Base-by-base conservation (phyloP, 2,329 filamentous ascomycete genomes). In the Alternaria brassicae region DNA sequence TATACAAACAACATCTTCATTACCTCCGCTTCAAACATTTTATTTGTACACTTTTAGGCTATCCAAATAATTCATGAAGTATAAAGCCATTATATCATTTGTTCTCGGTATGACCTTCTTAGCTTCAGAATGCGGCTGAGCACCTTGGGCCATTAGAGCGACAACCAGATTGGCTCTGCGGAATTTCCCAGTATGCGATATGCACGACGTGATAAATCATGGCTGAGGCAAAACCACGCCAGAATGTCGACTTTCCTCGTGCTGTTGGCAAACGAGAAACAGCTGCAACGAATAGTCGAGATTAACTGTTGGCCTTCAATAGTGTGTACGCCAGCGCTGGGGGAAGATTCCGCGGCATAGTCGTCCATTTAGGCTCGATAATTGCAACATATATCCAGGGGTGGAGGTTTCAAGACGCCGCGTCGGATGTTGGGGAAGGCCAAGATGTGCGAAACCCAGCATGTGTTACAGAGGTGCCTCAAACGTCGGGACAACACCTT, bases 401-500 rank as follows among this genome's bases (percentile, higher is more conserved):
- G 1, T 4, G 13, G 21, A 12, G 30, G 13, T 48, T n/a, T 30
- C 44, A 48, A 48, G 44, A 30, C 44, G 44, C 44, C 44, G 44
- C 30, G 44, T 48, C 28, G 44, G 50, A 6, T 44, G 25, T 50
- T 12, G 32, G 23, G 15, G 37, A 36, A 5, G 55, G 63, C 65
- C 63, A 66, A 67, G 65, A 21, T 62, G 34, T 27, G 56, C 57
- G 45, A 66, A 64, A 61, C 63, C 6, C 39, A 49, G 50, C 54
- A 54, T 19, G 36, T 25, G 62, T 67, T 63, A 50, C 64, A 68
- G 44, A 50, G 41, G 27, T 63, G 66, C 66, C 62, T 67, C 63
- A 63, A 41, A 63, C 45, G 39, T 56, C 62, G 62, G 63, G 56
- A 62, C 37, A 50, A 28, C 41, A 47, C 19, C 44, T 61, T 58